Evolutionary conservation across 1,284 basidiomycete genomes (phyloP).

Genomic region (Rhodotorula sp.): DNA sequence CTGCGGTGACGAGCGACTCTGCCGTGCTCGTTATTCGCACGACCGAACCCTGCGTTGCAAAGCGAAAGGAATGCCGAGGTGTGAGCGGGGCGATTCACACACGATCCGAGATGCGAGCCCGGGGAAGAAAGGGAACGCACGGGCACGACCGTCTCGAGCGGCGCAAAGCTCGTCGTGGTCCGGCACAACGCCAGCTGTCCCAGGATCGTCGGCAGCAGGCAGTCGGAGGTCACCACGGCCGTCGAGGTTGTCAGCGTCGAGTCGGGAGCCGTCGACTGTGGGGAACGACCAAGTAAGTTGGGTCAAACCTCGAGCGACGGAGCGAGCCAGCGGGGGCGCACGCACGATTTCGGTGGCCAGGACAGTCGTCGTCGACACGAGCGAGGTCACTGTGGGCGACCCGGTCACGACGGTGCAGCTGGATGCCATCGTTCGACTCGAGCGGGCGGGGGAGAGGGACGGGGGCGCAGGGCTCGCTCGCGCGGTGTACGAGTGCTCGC

Average conservation of each 20-base stretch:
- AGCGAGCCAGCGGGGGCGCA: not conserved
- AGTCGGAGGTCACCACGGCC: constrained; percentile 4
- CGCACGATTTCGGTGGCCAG: not conserved
- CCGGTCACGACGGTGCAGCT: too few species aligned
- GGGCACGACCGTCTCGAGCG: constrained; percentile 5
- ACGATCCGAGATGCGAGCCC: not conserved
- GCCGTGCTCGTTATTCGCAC: not conserved
- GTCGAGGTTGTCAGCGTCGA: not conserved
- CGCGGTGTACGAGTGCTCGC: too few species aligned
- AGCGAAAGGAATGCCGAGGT: too few species aligned
- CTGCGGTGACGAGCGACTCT: not conserved
- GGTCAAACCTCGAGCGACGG: not conserved
- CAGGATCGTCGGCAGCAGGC: not conserved
- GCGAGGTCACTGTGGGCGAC: too few species aligned
- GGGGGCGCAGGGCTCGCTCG: too few species aligned
- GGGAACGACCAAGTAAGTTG: not conserved
- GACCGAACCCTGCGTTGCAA: not conserved
- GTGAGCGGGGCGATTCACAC: too few species aligned
- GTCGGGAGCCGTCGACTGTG: constrained; percentile 8
- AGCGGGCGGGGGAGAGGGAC: too few species aligned
- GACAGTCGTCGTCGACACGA: not conserved
- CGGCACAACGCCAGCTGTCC: not conserved
- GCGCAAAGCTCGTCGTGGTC: constrained; percentile 7
- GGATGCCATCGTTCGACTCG: too few species aligned
- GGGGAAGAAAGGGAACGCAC: not conserved